phyloP scores from a whole-genome alignment of 2,329 filamentous ascomycete genomes.

The Endothia cerciana region DNA sequence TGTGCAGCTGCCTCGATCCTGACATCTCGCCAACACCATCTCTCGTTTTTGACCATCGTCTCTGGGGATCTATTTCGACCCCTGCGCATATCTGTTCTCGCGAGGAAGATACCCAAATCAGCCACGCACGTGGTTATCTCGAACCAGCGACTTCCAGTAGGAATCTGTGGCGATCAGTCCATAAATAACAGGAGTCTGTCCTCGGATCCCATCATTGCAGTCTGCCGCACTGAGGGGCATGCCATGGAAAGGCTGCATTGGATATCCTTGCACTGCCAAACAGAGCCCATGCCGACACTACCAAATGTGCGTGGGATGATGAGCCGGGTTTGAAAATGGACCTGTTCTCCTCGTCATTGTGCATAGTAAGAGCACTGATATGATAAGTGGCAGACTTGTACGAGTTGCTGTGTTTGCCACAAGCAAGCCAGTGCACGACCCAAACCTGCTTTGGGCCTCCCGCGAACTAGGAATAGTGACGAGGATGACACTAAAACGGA shows the following conservation, averaged over 20 bases:
- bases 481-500: background rate
- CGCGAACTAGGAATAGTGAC: slow-evolving; percentile 21
- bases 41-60: background rate
- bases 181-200: no score
- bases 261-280: no score
- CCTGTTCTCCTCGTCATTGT: background rate
- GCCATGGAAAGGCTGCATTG: no score
- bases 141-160: no score
- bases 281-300: no score
- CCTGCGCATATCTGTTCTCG: background rate
- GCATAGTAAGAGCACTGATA: background rate
- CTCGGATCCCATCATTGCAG: no score
- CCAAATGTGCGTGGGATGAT: no score
- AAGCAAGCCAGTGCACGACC: background rate
- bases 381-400: background rate
- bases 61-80: background rate
- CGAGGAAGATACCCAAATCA: background rate
- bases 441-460: slow-evolving; percentile 21
- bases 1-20: background rate
- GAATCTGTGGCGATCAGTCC: no score
- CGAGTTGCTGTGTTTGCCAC: background rate
- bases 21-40: background rate
- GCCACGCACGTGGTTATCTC: no score
- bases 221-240: no score
- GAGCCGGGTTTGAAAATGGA: background rate